A percentile compares a stretch with the other conserved stretches of the same genome.
Evolutionary conservation across 1,139 yeast species (phyloP).

Genomic region (Meyerozyma sp.): DNA sequence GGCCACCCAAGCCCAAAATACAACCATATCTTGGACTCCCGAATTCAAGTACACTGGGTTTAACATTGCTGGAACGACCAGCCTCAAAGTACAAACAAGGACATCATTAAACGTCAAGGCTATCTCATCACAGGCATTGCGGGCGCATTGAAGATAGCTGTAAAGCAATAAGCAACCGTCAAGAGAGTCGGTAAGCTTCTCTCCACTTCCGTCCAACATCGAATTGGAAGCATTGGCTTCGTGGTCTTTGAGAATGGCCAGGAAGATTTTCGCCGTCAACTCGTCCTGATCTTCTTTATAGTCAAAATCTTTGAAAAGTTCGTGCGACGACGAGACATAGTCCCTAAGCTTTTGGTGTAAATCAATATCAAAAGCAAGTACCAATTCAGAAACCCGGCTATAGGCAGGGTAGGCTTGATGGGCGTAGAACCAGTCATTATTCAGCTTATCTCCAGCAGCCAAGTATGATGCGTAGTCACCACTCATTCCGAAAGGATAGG

Average conservation of each 20-base stretch:
- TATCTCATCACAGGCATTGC: constrained; percentile 12
- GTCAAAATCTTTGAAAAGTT: constrained; percentile 21
- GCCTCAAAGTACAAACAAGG: constrained; percentile 26
- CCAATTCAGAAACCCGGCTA: constrained; percentile 48
- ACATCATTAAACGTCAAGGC: constrained; percentile 28
- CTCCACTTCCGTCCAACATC: constrained; percentile 19
- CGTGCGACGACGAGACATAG: constrained; percentile 21
- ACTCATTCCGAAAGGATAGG: constrained; percentile 17
- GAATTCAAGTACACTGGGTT: constrained; percentile 18
- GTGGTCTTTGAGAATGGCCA: constrained; percentile 28
- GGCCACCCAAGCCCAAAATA: constrained; percentile 40
- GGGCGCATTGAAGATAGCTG: constrained; percentile 18
- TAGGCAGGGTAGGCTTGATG: constrained; percentile 17
- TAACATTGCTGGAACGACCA: constrained; percentile 34
- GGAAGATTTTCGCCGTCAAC: constrained; percentile 26
- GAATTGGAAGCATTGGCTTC: constrained; percentile 24
- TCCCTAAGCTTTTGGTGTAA: constrained; percentile 35
- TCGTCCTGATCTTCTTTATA: constrained; percentile 8
- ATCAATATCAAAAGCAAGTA: constrained; percentile 61
- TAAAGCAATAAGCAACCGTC: constrained; percentile 27
- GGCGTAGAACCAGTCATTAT: constrained; percentile 4
- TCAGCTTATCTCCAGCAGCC: background rate
- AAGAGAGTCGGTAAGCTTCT: constrained; percentile 24
- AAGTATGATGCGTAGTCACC: constrained; percentile 19
- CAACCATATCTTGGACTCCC: constrained; percentile 24